phyloP scores from a whole-genome alignment of 805 yeast species.

The Kodamaea hsintzibuensis region DNA sequence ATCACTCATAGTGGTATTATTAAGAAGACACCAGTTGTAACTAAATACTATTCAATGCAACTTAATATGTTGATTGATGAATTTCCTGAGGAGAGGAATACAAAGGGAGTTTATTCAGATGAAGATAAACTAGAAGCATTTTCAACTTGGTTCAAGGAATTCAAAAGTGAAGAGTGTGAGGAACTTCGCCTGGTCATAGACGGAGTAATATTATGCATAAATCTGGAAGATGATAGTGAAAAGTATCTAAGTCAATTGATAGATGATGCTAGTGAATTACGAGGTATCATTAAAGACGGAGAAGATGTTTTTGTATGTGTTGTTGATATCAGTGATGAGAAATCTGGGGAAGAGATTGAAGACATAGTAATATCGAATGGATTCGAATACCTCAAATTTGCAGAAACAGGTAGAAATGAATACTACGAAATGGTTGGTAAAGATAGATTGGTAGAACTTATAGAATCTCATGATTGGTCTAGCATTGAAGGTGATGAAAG shows the following conservation, averaged over 20 bases:
- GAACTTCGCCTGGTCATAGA: constrained; percentile 49
- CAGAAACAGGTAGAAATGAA: constrained; percentile 38
- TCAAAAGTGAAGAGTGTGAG: constrained; percentile 32
- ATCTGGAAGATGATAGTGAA: constrained; percentile 21
- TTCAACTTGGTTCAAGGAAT: constrained; percentile 41
- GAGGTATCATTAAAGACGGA: neutral
- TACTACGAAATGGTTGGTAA: constrained; percentile 44
- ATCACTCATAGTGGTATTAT: constrained; percentile 36
- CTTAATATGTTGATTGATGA: constrained; percentile 40
- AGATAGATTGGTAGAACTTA: constrained; percentile 44
- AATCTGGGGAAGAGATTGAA: constrained; percentile 30
- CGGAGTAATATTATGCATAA: constrained; percentile 46
- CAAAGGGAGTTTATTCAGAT: neutral
- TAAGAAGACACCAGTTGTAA: constrained; percentile 23
- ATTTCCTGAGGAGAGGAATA: constrained; percentile 24
- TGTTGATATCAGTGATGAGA: neutral
- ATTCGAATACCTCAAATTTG: constrained; percentile 42
- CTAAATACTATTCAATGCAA: constrained; percentile 33
- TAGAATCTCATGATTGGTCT: constrained; percentile 53
- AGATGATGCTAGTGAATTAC: constrained; percentile 6
- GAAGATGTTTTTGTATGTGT: constrained; percentile 9
- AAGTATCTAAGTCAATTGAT: constrained; percentile 17
- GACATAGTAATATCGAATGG: constrained; percentile 40
- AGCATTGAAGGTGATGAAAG: constrained; percentile 16
- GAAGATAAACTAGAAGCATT: constrained; percentile 19